phyloP scores from a whole-genome alignment of 1,139 yeast genomes.

The Protomyces inundatus region DNA sequence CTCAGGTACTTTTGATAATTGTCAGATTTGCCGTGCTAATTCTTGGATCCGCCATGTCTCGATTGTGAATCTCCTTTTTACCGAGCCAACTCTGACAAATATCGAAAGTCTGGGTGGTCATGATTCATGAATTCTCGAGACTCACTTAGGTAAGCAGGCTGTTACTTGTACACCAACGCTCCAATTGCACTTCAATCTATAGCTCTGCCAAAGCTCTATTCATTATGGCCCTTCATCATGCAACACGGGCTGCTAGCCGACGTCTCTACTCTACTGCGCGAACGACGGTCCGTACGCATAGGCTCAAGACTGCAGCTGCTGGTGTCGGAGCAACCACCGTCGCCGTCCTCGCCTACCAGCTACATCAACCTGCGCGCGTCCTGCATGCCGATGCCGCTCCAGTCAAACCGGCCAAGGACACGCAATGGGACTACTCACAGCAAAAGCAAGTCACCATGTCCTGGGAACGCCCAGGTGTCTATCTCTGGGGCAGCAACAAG shows the following conservation, averaged over 20 bases:
- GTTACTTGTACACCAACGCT: no score
- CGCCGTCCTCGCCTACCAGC: background rate
- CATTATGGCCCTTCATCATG: no score
- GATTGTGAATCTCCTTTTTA: no score
- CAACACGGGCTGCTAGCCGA: background rate
- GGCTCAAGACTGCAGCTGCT: background rate
- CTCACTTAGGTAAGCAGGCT: no score
- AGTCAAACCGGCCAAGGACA: background rate
- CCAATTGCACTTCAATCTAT: no score
- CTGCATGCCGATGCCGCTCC: background rate
- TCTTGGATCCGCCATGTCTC: no score
- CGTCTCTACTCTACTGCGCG: slow-evolving; percentile 4
- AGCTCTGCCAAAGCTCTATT: no score
- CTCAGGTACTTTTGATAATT: no score
- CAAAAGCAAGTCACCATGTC: slow-evolving; percentile 21
- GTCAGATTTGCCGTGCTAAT: no score
- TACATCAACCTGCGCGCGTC: background rate
- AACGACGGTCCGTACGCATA: background rate
- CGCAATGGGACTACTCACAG: slow-evolving; percentile 14
- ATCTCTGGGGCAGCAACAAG: slow-evolving; percentile 32
- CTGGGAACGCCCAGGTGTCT: slow-evolving; percentile 27
- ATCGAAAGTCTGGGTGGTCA: no score
- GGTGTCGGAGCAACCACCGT: slow-evolving; percentile 3
- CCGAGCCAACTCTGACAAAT: no score
- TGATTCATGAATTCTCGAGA: no score